phyloP scores from a whole-genome alignment of 345 rosid species.

The Mercurialis annua region DNA sequence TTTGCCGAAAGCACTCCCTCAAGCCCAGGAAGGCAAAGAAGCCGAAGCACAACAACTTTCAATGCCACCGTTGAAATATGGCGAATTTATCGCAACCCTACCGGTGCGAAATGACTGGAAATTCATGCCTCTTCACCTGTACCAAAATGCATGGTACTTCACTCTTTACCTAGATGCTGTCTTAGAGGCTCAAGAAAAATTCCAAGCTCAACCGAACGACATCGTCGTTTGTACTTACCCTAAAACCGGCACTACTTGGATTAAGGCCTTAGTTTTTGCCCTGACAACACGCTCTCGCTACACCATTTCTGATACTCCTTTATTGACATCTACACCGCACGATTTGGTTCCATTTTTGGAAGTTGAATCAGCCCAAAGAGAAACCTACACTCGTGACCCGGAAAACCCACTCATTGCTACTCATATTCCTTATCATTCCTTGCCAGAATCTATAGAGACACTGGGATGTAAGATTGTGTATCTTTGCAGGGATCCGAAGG shows the following conservation, averaged over 20 bases:
- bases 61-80: too few species aligned
- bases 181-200: background rate
- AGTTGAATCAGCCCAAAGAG: background rate
- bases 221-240: background rate
- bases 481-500: conserved; percentile 4
- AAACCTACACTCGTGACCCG: background rate
- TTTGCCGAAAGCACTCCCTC: background rate
- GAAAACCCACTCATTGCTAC: background rate
- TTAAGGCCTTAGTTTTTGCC: background rate
- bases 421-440: conserved; percentile 4
- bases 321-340: background rate
- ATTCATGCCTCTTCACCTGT: too few species aligned
- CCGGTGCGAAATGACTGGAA: too few species aligned
- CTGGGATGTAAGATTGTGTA: background rate
- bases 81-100: too few species aligned
- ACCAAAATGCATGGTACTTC: conserved; percentile 9
- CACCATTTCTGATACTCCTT: background rate
- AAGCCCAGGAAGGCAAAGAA: background rate
- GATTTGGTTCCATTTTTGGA: background rate
- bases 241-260: conserved; percentile 2
- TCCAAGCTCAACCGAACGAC: background rate
- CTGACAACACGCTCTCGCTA: background rate
- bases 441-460: background rate
- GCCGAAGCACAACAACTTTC: too few species aligned
- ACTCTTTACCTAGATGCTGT: background rate